A percentile compares a stretch with the other conserved stretches of the same genome.
Evolutionary conservation across 2,329 filamentous ascomycete genomes (phyloP).

Genomic region (Beauveria varroae): DNA sequence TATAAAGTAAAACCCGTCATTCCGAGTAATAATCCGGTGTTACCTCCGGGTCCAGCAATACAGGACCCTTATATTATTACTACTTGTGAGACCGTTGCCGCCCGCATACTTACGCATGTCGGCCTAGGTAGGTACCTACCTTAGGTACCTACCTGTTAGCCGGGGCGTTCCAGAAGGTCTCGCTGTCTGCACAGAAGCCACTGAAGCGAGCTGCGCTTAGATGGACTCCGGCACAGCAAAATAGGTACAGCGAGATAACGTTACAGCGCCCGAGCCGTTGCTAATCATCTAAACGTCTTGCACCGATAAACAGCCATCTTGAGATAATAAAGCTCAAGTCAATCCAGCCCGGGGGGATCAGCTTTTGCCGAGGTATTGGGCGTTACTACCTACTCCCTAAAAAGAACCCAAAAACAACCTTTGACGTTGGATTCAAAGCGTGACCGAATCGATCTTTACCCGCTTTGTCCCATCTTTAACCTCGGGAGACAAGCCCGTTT

Average conservation of each 20-base stretch:
- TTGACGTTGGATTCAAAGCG: too few species aligned
- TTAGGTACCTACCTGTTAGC: too few species aligned
- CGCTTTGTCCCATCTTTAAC: conserved; percentile 5
- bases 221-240: neutral
- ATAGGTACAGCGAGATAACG: neutral
- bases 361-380: conserved; percentile 2
- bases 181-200: too few species aligned
- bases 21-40: neutral
- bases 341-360: neutral
- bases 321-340: too few species aligned
- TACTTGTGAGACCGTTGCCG: neutral
- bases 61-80: neutral
- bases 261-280: neutral
- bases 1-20: too few species aligned
- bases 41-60: neutral
- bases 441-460: neutral
- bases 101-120: too few species aligned
- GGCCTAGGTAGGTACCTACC: too few species aligned
- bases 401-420: too few species aligned
- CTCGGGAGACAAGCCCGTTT: neutral
- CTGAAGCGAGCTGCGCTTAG: too few species aligned
- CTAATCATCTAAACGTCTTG: neutral
- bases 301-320: neutral
- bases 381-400: neutral
- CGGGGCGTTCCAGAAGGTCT: too few species aligned